Conservation (phyloP, 805 yeast genomes). For the Myxozyma kluyveri region DNA sequence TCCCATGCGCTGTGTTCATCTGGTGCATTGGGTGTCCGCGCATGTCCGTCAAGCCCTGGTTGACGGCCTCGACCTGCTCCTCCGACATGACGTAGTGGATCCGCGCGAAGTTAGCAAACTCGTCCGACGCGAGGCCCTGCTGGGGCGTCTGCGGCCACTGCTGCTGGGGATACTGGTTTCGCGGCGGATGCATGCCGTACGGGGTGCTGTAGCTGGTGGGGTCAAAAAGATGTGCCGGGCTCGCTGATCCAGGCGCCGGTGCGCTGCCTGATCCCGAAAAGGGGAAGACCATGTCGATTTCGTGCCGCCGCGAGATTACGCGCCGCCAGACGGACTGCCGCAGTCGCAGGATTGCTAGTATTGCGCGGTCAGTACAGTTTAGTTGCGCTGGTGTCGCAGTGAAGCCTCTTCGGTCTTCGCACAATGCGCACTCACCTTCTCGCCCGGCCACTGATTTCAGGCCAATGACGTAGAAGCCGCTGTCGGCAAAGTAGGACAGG, state of each 20-base stretch:
- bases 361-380: neutral
- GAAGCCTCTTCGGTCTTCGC: neutral
- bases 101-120: conserved; percentile 14
- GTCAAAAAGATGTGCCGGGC: too few species aligned
- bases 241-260: neutral
- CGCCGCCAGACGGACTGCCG: conserved; percentile 1
- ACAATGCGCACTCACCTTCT: conserved; percentile 2
- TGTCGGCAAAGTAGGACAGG: conserved; percentile 11
- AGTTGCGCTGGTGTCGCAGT: neutral
- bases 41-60: neutral
- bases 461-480: conserved; percentile 15
- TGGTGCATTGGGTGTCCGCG: neutral
- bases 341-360: conserved; percentile 4
- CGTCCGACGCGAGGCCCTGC: neutral
- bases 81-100: conserved; percentile 13
- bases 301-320: conserved; percentile 5
- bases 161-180: too few species aligned
- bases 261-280: conserved; percentile 1
- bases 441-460: conserved; percentile 14
- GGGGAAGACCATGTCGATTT: conserved; percentile 14
- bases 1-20: neutral
- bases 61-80: neutral
- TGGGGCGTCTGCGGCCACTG: too few species aligned
- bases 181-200: too few species aligned
- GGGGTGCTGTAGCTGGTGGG: too few species aligned